These are phyloP conservation scores for Pichia eremophila DNA, from an alignment of 805 yeast species.

Conservation along the genomic window DNA sequence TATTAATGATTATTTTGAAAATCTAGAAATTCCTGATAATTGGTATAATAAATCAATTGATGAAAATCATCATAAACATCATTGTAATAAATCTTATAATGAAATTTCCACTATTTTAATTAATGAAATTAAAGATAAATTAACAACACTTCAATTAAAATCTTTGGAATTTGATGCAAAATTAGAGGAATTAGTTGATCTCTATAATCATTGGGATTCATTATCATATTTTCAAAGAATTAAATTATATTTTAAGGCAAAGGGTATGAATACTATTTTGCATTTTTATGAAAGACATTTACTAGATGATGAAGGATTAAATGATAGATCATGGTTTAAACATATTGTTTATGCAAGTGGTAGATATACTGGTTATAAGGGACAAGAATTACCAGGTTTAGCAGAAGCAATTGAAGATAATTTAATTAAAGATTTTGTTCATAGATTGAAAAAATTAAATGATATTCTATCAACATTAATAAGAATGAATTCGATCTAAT, in stretches of 20 bases:
- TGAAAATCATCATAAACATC: background rate
- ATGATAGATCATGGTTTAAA: constrained; percentile 46
- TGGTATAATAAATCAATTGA: constrained; percentile 12
- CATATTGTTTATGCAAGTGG: constrained; percentile 54
- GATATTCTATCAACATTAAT: constrained; percentile 5
- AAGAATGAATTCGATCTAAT: background rate
- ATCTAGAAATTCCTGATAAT: constrained; percentile 18
- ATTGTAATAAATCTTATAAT: background rate
- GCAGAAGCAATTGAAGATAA: constrained; percentile 44
- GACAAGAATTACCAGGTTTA: constrained; percentile 47
- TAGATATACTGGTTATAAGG: constrained; percentile 52
- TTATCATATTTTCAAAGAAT: constrained; percentile 21
- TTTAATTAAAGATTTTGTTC: constrained; percentile 26
- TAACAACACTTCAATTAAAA: constrained; percentile 17
- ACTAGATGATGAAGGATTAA: constrained; percentile 38
- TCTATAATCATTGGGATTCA: constrained; percentile 17
- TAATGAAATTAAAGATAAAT: constrained; percentile 19
- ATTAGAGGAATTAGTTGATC: constrained; percentile 13
- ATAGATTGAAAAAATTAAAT: constrained; percentile 14
- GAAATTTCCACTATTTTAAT: constrained; percentile 12
- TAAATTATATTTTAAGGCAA: constrained; percentile 18
- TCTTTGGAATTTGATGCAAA: constrained; percentile 22
- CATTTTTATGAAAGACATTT: constrained; percentile 37
- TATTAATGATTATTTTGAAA: constrained; percentile 41
- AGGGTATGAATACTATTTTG: constrained; percentile 30